Percentiles rank a stretch among this genome's conserved stretches.
These are phyloP conservation scores for Tricholoma flavovirens DNA, from an alignment of 768 basidiomycete genomes.

Conservation along the genomic window DNA sequence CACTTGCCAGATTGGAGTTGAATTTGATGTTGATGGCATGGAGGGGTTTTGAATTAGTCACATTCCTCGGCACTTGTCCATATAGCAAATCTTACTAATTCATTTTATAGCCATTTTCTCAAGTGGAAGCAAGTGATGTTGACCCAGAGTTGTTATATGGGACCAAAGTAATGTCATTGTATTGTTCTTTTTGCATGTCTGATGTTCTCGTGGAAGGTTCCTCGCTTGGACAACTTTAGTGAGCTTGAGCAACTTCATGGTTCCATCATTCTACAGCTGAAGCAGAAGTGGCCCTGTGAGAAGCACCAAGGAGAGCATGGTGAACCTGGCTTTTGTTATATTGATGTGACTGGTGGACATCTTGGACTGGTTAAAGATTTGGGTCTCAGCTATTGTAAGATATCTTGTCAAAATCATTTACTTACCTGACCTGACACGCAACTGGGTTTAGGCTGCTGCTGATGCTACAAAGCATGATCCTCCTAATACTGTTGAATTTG, in stretches of 20 bases:
- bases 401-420: not conserved
- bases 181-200: not conserved
- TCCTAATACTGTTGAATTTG: conserved; percentile 10
- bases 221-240: conserved; percentile 4
- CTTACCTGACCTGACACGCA: not conserved
- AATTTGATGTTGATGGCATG: not conserved
- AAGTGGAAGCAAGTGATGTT: not conserved
- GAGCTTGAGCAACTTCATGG: conserved; percentile 8
- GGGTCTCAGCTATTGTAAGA: conserved; percentile 11
- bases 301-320: conserved; percentile 13
- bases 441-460: conserved; percentile 11
- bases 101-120: not conserved
- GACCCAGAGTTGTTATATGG: not conserved
- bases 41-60: not conserved
- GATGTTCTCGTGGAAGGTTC: conserved; percentile 3
- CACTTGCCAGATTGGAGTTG: conserved; percentile 1
- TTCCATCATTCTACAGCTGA: conserved; percentile 8
- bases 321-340: conserved; percentile 10
- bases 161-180: not conserved
- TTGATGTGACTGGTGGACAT: conserved; percentile 7
- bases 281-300: conserved; percentile 12
- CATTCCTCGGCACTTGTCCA: not conserved
- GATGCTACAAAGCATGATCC: conserved; percentile 12
- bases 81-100: not conserved
- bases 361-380: conserved; percentile 8